These are phyloP conservation scores for Tagetes erecta DNA, from an alignment of 129 eudicot species.

Conservation along the genomic window DNA sequence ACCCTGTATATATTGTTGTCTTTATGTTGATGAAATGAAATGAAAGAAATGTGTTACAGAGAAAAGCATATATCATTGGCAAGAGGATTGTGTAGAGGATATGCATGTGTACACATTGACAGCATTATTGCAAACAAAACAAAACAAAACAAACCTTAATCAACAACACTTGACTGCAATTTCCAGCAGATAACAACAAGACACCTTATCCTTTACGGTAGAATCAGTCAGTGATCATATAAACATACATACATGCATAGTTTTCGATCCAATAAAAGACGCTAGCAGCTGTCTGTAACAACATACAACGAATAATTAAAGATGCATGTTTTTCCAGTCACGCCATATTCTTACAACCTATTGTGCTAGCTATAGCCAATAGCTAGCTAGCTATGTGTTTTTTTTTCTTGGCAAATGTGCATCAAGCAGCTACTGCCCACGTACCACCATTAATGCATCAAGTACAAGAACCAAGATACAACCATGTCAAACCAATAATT, in stretches of 20 bases:
- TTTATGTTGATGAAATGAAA: conserved; percentile 16
- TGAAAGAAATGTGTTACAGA: not conserved
- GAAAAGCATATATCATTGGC: conserved; percentile 8
- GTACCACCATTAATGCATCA: conserved; percentile 4
- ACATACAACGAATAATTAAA: conserved; percentile 7
- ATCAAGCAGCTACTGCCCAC: not conserved
- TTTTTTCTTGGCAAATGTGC: conserved; percentile 33
- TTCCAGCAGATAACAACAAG: conserved; percentile 11
- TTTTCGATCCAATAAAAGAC: conserved; percentile 28
- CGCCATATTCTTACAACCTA: conserved; percentile 16
- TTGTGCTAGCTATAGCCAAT: not conserved
- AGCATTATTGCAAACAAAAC: conserved; percentile 30
- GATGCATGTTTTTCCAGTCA: conserved; percentile 29
- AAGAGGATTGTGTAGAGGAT: not conserved
- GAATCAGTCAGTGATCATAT: conserved; percentile 23
- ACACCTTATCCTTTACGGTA: conserved; percentile 5
- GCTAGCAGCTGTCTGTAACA: conserved; percentile 9
- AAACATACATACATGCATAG: conserved; percentile 22
- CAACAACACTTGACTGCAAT: conserved; percentile 3
- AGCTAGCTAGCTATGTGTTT: not conserved
- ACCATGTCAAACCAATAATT: no score
- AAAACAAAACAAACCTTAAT: conserved; percentile 13
- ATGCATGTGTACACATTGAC: conserved; percentile 15
- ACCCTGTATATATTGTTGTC: not conserved
- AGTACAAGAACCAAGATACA: not conserved